These are phyloP conservation scores for Coemansia umbellata DNA, from an alignment of 192 early-diverging fungal species.

Conservation along the genomic window DNA sequence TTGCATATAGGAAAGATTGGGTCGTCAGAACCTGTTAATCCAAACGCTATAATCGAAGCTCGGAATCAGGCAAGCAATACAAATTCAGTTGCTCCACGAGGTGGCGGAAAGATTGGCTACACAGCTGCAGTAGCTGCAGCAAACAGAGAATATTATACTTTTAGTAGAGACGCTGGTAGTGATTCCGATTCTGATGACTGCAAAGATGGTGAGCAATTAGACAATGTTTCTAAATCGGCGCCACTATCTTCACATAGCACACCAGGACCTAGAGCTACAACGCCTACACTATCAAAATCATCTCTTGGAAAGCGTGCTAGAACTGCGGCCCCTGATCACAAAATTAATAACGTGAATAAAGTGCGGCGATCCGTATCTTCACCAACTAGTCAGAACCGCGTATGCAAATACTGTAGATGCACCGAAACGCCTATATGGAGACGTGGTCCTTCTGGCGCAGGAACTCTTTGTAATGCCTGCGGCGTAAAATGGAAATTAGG, in stretches of 20 bases:
- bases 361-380: not conserved
- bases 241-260: not conserved
- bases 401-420: constrained; percentile 62
- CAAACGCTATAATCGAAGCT: not conserved
- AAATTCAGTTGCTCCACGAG: not conserved
- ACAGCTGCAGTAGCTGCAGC: constrained; percentile 13
- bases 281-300: not conserved
- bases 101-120: constrained; percentile 37
- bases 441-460: constrained; percentile 64
- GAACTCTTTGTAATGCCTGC: constrained; percentile 76
- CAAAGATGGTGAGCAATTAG: constrained; percentile 1
- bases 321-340: not conserved
- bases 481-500: constrained; percentile 82
- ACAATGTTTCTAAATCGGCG: not conserved
- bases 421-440: constrained; percentile 77
- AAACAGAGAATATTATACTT: not conserved
- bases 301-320: not conserved
- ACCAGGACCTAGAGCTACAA: not conserved
- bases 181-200: not conserved
- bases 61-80: not conserved
- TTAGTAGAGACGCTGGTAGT: not conserved
- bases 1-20: too few species aligned
- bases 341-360: not conserved
- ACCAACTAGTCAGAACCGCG: constrained; percentile 27
- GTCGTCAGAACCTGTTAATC: not conserved